A percentile compares a stretch with the other conserved stretches of the same genome.
Conservation (phyloP, 352 stramenopile genomes). For the Globisporangium mamillatum region DNA sequence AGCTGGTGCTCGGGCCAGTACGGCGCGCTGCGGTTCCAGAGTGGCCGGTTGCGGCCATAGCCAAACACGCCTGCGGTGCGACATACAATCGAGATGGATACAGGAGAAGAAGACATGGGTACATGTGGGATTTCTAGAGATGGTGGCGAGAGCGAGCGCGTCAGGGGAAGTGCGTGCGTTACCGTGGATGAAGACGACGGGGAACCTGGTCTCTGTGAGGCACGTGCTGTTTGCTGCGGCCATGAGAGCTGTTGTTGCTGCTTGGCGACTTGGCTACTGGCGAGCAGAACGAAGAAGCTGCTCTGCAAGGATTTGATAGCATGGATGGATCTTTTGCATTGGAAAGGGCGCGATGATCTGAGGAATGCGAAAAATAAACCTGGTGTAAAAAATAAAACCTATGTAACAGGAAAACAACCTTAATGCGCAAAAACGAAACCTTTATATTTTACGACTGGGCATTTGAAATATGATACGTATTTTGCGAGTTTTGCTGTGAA, state of each 20-base stretch:
- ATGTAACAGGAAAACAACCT: no score
- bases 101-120: neutral
- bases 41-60: conserved; percentile 40
- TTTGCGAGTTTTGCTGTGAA: neutral
- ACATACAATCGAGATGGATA: neutral
- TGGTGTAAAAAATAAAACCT: no score
- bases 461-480: neutral
- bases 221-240: neutral
- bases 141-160: neutral
- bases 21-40: conserved; percentile 42
- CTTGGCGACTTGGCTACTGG: neutral
- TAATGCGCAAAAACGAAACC: no score
- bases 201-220: conserved; percentile 33
- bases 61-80: conserved; percentile 43
- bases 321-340: neutral
- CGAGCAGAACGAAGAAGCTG: neutral
- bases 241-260: neutral
- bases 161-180: neutral
- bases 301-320: neutral
- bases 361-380: neutral
- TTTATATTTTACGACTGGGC: neutral
- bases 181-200: conserved; percentile 70
- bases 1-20: conserved; percentile 62
- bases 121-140: neutral
- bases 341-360: neutral